Evolutionary conservation across 139 green algal genomes (phyloP), one percentile per base, ranked within the genome.

Genomic region (Tetraselmis striata): DNA sequence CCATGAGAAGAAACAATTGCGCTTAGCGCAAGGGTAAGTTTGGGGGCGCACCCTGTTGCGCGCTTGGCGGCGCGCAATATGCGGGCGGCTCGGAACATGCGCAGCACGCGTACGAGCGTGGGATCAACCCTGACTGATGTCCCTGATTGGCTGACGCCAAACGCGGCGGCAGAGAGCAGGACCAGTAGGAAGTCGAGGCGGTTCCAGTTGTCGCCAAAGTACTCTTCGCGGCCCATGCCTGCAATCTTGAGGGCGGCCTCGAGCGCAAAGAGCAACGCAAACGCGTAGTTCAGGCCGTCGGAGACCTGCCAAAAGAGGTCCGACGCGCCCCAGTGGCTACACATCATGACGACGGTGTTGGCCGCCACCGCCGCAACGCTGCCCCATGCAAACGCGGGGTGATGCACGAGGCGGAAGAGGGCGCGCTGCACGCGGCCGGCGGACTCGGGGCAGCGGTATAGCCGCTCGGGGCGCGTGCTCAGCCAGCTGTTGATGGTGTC

Each of bases 151-250:
- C 18, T 18, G 45, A 82, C 26, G 78, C 28, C 26, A 28, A 82
- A 59, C 32, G 31, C 23, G 30, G 11, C 27, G 30, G 28, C 25
- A 28, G 78, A 82, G 31, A 75, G 25, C 1, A 82, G 22, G 24
- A 82, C 78, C 31, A 82, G 28, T 24, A 82, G 27, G 23, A 82
- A 76, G 58, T 82, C 78, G 27, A 82, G 45, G 31, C 32, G 78
- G 78, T 82, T 76, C 78, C 78, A 82, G 31, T 76, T 75, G 31
- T 82, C 58, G 31, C 24, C 28, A 31, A 82, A 76, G 78, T 82
- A 82, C 31, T 59, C 24, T 1, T 2, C 31, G 27, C 11, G 23
- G 32, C 78, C 78, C 28, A 82, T 28, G 31, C 78, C 78, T 5
- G 32, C 45, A n/a, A 82, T 82, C 31, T 59, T 82, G 28, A 82